These are phyloP conservation scores for Diaporthe sp. DNA, from an alignment of 2,329 filamentous ascomycete species.

Conservation along the genomic window DNA sequence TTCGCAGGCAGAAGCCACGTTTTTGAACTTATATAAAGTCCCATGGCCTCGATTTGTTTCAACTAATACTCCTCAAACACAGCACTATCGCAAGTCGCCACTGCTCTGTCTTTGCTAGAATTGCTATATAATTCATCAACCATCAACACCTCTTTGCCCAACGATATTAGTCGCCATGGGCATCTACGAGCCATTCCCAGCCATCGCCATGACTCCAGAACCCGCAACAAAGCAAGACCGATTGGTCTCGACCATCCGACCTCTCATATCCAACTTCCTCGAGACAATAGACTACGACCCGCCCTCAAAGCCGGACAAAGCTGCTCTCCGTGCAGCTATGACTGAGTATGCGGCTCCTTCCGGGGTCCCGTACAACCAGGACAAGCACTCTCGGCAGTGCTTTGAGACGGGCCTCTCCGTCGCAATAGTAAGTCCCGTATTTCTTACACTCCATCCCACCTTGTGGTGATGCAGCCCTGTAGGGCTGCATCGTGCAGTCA, in stretches of 20 bases:
- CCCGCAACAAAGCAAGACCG: neutral
- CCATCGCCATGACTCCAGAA: neutral
- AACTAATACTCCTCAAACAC: neutral
- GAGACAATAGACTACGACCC: constrained; percentile 26
- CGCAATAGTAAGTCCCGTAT: constrained; percentile 11
- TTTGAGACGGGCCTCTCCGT: constrained; percentile 33
- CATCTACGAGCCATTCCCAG: neutral
- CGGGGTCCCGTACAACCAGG: constrained; percentile 22
- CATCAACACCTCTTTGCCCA: neutral
- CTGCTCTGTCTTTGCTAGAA: neutral
- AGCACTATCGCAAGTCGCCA: neutral
- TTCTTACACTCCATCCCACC: constrained; percentile 30
- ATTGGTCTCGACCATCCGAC: constrained; percentile 19
- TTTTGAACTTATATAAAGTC: neutral
- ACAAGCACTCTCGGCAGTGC: constrained; percentile 31
- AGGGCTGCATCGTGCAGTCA: constrained; percentile 26
- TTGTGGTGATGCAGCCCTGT: constrained; percentile 23
- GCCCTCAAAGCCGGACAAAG: constrained; percentile 1
- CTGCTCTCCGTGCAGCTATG: constrained; percentile 22
- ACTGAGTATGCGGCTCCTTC: constrained; percentile 25
- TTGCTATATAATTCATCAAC: neutral
- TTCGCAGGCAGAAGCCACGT: constrained; percentile 24
- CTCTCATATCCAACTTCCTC: constrained; percentile 30
- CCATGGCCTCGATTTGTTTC: neutral
- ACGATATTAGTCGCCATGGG: constrained; percentile 10